Evolutionary conservation across 2,329 filamentous ascomycete genomes (phyloP).

Genomic region (Pestalotiopsis sp.): DNA sequence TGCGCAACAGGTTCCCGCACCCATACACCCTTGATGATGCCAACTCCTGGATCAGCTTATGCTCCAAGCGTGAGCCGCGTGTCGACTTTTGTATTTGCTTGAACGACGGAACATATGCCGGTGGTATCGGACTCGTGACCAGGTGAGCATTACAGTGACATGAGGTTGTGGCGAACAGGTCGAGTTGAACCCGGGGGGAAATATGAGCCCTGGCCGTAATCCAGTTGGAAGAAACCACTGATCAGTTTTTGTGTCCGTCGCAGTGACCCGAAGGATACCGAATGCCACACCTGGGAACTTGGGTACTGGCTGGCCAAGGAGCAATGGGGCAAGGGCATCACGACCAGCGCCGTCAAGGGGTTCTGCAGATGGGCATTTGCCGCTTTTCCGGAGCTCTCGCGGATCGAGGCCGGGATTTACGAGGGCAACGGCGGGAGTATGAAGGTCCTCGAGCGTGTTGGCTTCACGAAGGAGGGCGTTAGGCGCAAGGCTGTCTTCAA

Average conservation of each 20-base stretch:
- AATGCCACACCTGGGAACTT: conserved; percentile 47
- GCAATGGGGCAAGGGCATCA: conserved; percentile 50
- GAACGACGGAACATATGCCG: conserved; percentile 37
- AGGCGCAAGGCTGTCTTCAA: conserved; percentile 46
- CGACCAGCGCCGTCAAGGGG: conserved; percentile 40
- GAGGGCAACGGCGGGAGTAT: conserved; percentile 44
- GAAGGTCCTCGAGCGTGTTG: conserved; percentile 44
- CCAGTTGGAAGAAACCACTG: not conserved
- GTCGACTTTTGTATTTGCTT: conserved; percentile 40
- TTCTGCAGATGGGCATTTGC: conserved; percentile 49
- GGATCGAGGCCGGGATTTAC: conserved; percentile 44
- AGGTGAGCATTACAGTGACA: conserved; percentile 12
- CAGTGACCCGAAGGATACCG: conserved; percentile 32
- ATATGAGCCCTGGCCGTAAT: not conserved
- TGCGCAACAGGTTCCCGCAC: conserved; percentile 48
- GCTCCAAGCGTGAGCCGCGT: conserved; percentile 22
- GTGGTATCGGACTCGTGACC: conserved; percentile 43
- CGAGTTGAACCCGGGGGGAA: not conserved
- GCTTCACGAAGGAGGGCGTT: conserved; percentile 47
- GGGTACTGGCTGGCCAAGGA: conserved; percentile 51
- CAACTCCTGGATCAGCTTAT: conserved; percentile 36
- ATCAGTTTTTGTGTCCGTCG: too few species aligned
- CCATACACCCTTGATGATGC: conserved; percentile 48
- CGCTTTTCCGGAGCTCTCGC: conserved; percentile 40
- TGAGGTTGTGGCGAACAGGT: not conserved